Evolutionary conservation across 352 stramenopile genomes (phyloP).

Genomic region (Phytophthora lateralis): DNA sequence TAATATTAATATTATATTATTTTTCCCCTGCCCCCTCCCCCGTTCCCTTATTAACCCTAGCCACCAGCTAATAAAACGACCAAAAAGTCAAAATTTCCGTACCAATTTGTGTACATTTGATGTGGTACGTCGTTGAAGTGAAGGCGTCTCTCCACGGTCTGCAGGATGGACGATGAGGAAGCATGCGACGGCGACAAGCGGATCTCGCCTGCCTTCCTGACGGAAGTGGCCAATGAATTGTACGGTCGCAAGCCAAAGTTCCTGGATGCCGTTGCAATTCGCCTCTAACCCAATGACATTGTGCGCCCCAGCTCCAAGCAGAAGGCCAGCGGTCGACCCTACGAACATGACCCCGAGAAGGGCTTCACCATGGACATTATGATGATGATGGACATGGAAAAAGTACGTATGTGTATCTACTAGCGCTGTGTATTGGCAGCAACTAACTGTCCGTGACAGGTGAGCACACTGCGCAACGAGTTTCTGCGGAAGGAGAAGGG

Average conservation of each 20-base stretch:
- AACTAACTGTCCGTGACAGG: constrained; percentile 27
- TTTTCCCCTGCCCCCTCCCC: too few relatives aligned
- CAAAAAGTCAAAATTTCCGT: too few relatives aligned
- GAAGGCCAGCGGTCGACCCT: constrained; percentile 37
- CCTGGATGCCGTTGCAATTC: background rate
- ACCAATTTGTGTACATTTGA: too few relatives aligned
- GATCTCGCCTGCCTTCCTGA: constrained; percentile 44
- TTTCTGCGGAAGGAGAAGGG: constrained; percentile 86
- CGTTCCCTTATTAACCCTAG: too few relatives aligned
- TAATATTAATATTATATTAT: too few relatives aligned
- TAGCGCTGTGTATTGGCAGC: constrained; percentile 3
- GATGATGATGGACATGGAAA: constrained; percentile 92
- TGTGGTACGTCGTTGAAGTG: background rate
- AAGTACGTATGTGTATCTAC: constrained; percentile 32
- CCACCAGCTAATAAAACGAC: too few relatives aligned
- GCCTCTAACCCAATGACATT: background rate
- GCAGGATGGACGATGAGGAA: constrained; percentile 18
- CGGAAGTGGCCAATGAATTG: constrained; percentile 38
- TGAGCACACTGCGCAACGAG: constrained; percentile 81
- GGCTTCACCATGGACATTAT: constrained; percentile 92
- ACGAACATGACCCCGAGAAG: constrained; percentile 81
- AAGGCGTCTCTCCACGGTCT: background rate
- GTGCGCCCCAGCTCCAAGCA: constrained; percentile 19
- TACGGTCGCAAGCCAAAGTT: constrained; percentile 1
- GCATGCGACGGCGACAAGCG: constrained; percentile 11